Percentiles rank a stretch among this genome's conserved stretches.
Conservation (phyloP, 2,329 filamentous ascomycete species). For the Beauveria pseudobassiana region DNA sequence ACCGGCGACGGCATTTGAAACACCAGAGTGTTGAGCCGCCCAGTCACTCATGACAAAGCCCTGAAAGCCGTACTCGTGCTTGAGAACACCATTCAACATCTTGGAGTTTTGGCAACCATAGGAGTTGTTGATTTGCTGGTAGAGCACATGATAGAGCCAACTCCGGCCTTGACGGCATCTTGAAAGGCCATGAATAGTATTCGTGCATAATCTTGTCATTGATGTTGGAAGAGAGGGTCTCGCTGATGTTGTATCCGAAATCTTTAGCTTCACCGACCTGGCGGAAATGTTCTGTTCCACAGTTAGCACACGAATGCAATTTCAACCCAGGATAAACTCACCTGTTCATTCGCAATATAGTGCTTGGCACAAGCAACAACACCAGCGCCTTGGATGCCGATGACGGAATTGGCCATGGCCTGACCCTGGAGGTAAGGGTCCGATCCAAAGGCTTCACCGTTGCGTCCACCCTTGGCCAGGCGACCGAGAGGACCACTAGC, state of each 20-base stretch:
- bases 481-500: constrained; percentile 41
- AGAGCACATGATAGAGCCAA: constrained; percentile 60
- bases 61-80: constrained; percentile 73
- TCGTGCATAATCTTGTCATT: constrained; percentile 71
- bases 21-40: constrained; percentile 66
- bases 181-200: constrained; percentile 74
- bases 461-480: constrained; percentile 38
- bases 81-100: constrained; percentile 66
- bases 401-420: constrained; percentile 63
- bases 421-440: constrained; percentile 71
- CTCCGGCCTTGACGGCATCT: constrained; percentile 61
- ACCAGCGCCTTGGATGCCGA: constrained; percentile 74
- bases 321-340: constrained; percentile 12
- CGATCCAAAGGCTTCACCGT: constrained; percentile 63
- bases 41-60: constrained; percentile 79
- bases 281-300: constrained; percentile 59
- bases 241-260: constrained; percentile 52
- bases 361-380: constrained; percentile 81
- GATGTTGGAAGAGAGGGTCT: constrained; percentile 53
- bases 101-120: constrained; percentile 75
- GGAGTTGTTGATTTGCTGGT: constrained; percentile 74
- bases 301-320: constrained; percentile 2
- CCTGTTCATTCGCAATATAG: constrained; percentile 65
- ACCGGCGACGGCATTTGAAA: constrained; percentile 59
- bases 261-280: constrained; percentile 47